phyloP scores from a whole-genome alignment of 306 rosid species.

The Mucuna pruriens region DNA sequence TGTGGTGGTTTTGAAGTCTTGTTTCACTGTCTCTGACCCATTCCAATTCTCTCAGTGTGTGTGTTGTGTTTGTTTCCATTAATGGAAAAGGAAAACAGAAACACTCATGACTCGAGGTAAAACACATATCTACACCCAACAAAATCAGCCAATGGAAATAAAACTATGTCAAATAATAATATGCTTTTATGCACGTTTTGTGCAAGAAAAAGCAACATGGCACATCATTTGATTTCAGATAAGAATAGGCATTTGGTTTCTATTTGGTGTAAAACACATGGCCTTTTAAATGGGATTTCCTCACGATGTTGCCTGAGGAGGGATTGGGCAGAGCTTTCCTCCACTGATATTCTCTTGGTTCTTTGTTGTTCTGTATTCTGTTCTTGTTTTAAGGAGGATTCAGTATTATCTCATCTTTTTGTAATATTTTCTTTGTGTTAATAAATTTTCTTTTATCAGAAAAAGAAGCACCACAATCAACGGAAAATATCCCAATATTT shows the following conservation, averaged over 20 bases:
- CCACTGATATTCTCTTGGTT: background rate
- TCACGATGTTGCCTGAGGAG: background rate
- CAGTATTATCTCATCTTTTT: background rate
- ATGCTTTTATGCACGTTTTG: background rate
- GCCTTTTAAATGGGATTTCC: background rate
- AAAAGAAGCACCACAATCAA: background rate
- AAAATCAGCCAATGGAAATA: background rate
- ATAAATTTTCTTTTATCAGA: slow-evolving; percentile 3
- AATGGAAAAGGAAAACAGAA: no score
- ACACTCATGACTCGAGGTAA: background rate
- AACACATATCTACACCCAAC: background rate
- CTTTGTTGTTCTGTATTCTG: background rate
- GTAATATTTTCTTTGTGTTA: background rate
- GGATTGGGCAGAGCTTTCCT: background rate
- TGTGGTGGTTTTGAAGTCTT: no score
- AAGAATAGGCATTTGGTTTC: background rate
- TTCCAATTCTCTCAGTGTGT: no score
- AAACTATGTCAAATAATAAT: background rate
- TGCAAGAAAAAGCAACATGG: background rate
- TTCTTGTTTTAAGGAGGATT: background rate
- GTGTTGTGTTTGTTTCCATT: no score
- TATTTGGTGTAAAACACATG: background rate
- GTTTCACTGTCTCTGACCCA: no score
- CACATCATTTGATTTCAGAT: background rate
- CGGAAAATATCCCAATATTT: background rate